These are phyloP conservation scores for Phialophora macrospora DNA, from an alignment of 2,329 filamentous ascomycete genomes.

Conservation along the genomic window DNA sequence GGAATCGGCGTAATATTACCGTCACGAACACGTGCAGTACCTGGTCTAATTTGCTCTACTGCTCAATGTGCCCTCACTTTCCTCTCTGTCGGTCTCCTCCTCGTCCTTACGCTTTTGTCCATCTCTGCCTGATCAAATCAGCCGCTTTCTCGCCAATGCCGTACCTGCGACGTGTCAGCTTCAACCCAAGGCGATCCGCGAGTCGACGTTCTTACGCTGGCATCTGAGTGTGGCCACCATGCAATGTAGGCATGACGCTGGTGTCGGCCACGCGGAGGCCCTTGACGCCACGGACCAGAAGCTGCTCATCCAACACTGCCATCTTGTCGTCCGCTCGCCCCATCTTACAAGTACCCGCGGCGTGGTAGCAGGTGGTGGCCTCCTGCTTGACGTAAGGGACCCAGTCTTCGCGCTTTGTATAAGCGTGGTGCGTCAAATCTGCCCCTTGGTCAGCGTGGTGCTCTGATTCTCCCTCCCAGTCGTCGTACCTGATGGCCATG, in stretches of 20 bases:
- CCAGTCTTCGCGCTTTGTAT: constrained; percentile 63
- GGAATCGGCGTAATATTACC: neutral
- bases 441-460: constrained; percentile 26
- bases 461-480: neutral
- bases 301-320: constrained; percentile 60
- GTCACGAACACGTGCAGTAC: neutral
- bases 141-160: constrained; percentile 62
- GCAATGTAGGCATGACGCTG: constrained; percentile 58
- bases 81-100: neutral
- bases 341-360: constrained; percentile 63
- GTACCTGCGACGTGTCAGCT: constrained; percentile 44
- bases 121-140: constrained; percentile 55
- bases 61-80: neutral
- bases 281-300: constrained; percentile 59
- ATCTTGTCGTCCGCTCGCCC: constrained; percentile 54
- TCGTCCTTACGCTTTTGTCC: constrained; percentile 19
- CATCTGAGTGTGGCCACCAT: constrained; percentile 62
- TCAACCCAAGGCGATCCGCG: neutral
- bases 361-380: constrained; percentile 67
- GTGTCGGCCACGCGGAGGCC: constrained; percentile 61
- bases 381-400: constrained; percentile 61
- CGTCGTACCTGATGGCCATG: constrained; percentile 57
- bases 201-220: constrained; percentile 47
- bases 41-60: neutral
- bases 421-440: constrained; percentile 57